phyloP scores from a whole-genome alignment of 116 monocot species.

The Dioscorea cayenensis region DNA sequence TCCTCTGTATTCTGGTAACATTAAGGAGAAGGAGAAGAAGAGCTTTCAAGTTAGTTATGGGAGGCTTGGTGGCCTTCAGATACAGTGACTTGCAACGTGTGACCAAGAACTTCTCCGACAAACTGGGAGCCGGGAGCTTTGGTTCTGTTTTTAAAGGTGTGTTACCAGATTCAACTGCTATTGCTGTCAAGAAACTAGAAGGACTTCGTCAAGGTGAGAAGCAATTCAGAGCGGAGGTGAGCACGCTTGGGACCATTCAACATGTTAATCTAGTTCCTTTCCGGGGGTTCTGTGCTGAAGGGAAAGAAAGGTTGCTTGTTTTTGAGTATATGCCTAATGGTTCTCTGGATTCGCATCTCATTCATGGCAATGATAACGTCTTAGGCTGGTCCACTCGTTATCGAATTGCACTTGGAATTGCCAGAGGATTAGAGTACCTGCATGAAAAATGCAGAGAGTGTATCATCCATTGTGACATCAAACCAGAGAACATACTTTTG shows the following conservation, averaged over 20 bases:
- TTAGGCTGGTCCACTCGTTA: constrained; percentile 13
- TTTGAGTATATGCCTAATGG: constrained; percentile 35
- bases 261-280: too few species aligned
- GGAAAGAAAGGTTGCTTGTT: constrained; percentile 21
- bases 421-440: too few species aligned
- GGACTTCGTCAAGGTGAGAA: not conserved
- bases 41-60: too few species aligned
- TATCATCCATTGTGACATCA: constrained; percentile 43
- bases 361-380: not conserved
- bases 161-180: not conserved
- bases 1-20: too few species aligned
- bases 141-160: not conserved
- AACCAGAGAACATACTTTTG: constrained; percentile 40
- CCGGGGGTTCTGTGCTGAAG: constrained; percentile 14
- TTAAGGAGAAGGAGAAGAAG: too few species aligned
- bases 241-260: constrained; percentile 11
- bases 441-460: too few species aligned
- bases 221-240: constrained; percentile 16
- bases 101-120: constrained; percentile 19
- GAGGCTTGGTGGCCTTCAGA: too few species aligned
- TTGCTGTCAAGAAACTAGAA: not conserved
- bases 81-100: not conserved
- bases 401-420: not conserved
- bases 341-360: constrained; percentile 22
- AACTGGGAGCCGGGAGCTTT: constrained; percentile 16